Evolutionary conservation across 108 stramenopile genomes (phyloP).

Genomic region (Asterionellopsis glacialis): DNA sequence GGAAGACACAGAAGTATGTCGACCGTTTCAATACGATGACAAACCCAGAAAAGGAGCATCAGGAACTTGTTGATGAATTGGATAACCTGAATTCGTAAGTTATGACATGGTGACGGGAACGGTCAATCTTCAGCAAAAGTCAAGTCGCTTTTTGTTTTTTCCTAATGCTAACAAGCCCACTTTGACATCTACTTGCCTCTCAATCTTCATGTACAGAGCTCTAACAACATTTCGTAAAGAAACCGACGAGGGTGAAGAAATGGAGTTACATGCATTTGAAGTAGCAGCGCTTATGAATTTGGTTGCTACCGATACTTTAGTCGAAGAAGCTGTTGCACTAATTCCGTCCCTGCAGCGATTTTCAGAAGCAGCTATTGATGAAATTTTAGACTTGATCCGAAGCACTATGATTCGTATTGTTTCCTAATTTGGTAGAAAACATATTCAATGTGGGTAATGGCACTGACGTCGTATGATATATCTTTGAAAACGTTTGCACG

Average conservation of each 20-base stretch:
- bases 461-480: not conserved
- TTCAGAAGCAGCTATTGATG: conserved; percentile 85
- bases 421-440: conserved; percentile 27
- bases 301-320: conserved; percentile 77
- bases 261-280: conserved; percentile 80
- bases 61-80: conserved; percentile 83
- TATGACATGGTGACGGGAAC: too few species aligned
- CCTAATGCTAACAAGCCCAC: not conserved
- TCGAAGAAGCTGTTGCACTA: conserved; percentile 77
- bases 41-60: conserved; percentile 81
- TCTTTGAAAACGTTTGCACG: too few species aligned
- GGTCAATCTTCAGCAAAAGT: too few species aligned
- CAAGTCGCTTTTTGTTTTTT: not conserved
- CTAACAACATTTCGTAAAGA: conserved; percentile 84
- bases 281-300: conserved; percentile 88
- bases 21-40: conserved; percentile 88
- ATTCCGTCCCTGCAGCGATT: conserved; percentile 75
- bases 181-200: not conserved
- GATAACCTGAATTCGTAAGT: conserved; percentile 86
- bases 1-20: conserved; percentile 84
- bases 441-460: not conserved
- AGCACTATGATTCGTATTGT: conserved; percentile 88
- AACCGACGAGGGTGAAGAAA: conserved; percentile 79
- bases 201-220: conserved; percentile 31
- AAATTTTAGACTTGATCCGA: conserved; percentile 85